phyloP scores from a whole-genome alignment of 2,329 filamentous ascomycete genomes.

The Seiridium cupressi region DNA sequence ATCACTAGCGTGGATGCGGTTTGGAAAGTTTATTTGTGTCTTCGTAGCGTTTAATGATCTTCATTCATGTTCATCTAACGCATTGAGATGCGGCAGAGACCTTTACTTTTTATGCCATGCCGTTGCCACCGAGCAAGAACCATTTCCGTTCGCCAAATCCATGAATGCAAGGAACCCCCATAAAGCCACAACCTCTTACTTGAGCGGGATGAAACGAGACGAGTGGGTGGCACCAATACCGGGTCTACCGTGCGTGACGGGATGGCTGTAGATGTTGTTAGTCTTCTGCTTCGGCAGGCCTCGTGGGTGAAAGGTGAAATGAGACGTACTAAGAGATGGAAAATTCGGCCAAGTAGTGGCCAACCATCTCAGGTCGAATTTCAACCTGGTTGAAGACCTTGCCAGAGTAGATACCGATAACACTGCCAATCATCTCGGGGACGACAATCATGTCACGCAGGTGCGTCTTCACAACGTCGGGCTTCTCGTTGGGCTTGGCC shows the following conservation, averaged over 20 bases:
- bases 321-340: conserved; percentile 96
- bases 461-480: conserved; percentile 98
- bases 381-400: conserved; percentile 99
- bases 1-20: too few species aligned
- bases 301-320: neutral
- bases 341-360: conserved; percentile 99
- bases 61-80: conserved; percentile 45
- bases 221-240: conserved; percentile 99
- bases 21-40: neutral
- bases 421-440: conserved; percentile 98
- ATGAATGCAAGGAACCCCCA: conserved; percentile 56
- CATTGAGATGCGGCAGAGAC: conserved; percentile 39
- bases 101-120: conserved; percentile 25
- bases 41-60: conserved; percentile 26
- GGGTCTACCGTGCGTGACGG: conserved; percentile 99
- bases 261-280: conserved; percentile 72
- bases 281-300: conserved; percentile 20
- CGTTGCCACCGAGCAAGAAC: conserved; percentile 45
- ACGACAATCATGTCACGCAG: conserved; percentile 99
- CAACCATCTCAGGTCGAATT: conserved; percentile 99
- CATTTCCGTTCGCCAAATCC: conserved; percentile 57
- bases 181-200: conserved; percentile 73
- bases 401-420: conserved; percentile 98
- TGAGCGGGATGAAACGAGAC: conserved; percentile 99
- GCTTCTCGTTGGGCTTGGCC: conserved; percentile 99